These are phyloP conservation scores for Candida nemodendra DNA, from an alignment of 805 yeast genomes.

Conservation along the genomic window DNA sequence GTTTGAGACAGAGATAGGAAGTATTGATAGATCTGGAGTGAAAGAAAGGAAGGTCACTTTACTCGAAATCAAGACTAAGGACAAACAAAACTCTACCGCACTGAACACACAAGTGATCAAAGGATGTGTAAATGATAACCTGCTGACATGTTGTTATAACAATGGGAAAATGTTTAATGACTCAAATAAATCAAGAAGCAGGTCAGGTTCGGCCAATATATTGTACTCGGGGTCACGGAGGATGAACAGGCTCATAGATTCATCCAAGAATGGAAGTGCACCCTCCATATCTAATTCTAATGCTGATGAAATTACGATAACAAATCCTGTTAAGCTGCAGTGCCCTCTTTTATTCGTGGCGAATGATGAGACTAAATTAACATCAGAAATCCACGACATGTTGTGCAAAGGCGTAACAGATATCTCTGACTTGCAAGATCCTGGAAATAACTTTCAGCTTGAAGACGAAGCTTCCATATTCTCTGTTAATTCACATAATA, in stretches of 20 bases:
- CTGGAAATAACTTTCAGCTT: slow-evolving; percentile 7
- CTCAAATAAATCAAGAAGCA: slow-evolving; percentile 11
- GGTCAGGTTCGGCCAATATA: slow-evolving; percentile 19
- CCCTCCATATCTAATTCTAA: slow-evolving; percentile 1
- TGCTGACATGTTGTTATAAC: slow-evolving; percentile 56
- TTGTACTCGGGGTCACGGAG: slow-evolving; percentile 11
- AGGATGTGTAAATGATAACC: slow-evolving; percentile 56
- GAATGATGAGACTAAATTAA: slow-evolving; percentile 30
- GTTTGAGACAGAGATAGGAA: slow-evolving; percentile 53
- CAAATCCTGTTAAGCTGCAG: slow-evolving; percentile 37
- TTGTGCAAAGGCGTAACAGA: slow-evolving; percentile 25
- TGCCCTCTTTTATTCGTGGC: slow-evolving; percentile 35
- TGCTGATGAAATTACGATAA: slow-evolving; percentile 30
- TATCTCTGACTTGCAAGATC: slow-evolving; percentile 21
- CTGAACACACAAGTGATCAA: slow-evolving; percentile 61
- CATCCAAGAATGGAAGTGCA: slow-evolving; percentile 3
- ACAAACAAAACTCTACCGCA: slow-evolving; percentile 32
- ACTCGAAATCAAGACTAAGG: slow-evolving; percentile 63
- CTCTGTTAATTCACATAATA: slow-evolving; percentile 25
- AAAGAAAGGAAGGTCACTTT: slow-evolving; percentile 57
- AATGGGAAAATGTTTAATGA: slow-evolving; percentile 18
- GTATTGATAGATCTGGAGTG: slow-evolving; percentile 32
- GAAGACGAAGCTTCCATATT: slow-evolving; percentile 28
- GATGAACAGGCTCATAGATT: slow-evolving; percentile 24
- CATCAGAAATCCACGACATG: slow-evolving; percentile 26